Conservation (phyloP, 352 stramenopile genomes). For the Aphanomyces invadans region DNA sequence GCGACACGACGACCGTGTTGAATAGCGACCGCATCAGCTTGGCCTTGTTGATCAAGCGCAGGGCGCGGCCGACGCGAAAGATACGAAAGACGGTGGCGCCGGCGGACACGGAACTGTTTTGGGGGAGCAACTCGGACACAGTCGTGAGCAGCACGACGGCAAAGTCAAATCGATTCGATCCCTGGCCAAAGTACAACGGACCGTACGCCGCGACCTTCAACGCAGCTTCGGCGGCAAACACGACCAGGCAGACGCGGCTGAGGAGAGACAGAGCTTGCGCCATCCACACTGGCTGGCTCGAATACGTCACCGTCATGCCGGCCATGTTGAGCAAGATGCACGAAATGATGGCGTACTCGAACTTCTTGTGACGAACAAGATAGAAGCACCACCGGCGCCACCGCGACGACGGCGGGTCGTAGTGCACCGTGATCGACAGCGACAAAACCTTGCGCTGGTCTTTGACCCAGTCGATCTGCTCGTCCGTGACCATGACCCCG, state of each 20-base stretch:
- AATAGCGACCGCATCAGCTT: conserved; percentile 85
- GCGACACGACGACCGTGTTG: conserved; percentile 80
- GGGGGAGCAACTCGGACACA: conserved; percentile 46
- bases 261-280: conserved; percentile 44
- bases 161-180: conserved; percentile 88
- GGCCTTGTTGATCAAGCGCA: conserved; percentile 75
- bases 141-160: conserved; percentile 54
- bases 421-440: conserved; percentile 52
- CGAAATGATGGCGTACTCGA: conserved; percentile 85
- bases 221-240: conserved; percentile 84
- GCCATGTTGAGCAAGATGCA: conserved; percentile 90
- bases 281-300: conserved; percentile 63
- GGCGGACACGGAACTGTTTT: conserved; percentile 41
- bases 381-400: conserved; percentile 49
- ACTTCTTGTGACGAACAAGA: conserved; percentile 53
- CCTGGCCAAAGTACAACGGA: conserved; percentile 74
- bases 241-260: conserved; percentile 77
- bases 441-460: conserved; percentile 56
- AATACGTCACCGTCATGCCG: conserved; percentile 84
- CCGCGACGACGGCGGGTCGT: conserved; percentile 43
- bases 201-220: conserved; percentile 82
- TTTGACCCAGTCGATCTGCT: conserved; percentile 88
- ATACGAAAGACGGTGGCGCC: conserved; percentile 83
- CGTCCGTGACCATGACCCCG: conserved; percentile 51
- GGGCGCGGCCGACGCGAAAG: conserved; percentile 84